A percentile compares a stretch with the other conserved stretches of the same genome.
These are phyloP conservation scores for Curvularia hawaiiensis DNA, from an alignment of 2,329 filamentous ascomycete genomes.

Conservation along the genomic window DNA sequence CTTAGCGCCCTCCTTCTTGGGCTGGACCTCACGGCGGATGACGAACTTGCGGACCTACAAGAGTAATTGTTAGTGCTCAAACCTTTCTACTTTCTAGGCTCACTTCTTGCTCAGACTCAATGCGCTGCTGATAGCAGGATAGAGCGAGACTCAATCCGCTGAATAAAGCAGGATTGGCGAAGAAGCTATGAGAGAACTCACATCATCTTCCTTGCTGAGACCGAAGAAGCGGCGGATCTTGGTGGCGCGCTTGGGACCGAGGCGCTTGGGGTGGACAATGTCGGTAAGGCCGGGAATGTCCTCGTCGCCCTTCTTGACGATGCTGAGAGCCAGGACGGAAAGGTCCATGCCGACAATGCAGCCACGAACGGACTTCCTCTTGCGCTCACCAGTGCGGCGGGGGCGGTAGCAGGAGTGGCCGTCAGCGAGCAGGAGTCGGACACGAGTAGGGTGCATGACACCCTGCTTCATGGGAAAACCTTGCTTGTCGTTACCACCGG, in stretches of 20 bases:
- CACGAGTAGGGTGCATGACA: constrained; percentile 98
- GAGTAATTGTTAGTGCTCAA: constrained; percentile 34
- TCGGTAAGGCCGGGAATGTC: constrained; percentile 98
- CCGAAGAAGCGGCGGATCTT: constrained; percentile 99
- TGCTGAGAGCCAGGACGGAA: constrained; percentile 88
- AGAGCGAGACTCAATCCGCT: constrained; percentile 63
- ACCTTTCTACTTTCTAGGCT: constrained; percentile 14
- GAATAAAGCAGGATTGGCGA: constrained; percentile 59
- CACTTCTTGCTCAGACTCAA: constrained; percentile 53
- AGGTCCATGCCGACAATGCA: constrained; percentile 98
- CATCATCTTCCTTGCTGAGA: constrained; percentile 99
- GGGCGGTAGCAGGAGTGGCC: constrained; percentile 99
- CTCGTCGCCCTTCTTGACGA: constrained; percentile 97
- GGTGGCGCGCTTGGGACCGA: constrained; percentile 99
- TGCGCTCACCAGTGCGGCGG: constrained; percentile 97
- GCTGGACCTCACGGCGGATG: constrained; percentile 97
- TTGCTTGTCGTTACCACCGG: constrained; percentile 99
- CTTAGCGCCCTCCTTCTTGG: constrained; percentile 94
- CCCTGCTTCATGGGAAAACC: constrained; percentile 99
- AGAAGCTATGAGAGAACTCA: constrained; percentile 76
- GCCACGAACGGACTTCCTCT: constrained; percentile 98
- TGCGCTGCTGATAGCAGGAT: constrained; percentile 47
- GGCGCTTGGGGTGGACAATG: constrained; percentile 97
- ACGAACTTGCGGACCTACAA: constrained; percentile 97
- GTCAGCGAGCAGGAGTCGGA: constrained; percentile 91